Conservation (phyloP, 768 basidiomycete genomes). For the Collybia sordida region DNA sequence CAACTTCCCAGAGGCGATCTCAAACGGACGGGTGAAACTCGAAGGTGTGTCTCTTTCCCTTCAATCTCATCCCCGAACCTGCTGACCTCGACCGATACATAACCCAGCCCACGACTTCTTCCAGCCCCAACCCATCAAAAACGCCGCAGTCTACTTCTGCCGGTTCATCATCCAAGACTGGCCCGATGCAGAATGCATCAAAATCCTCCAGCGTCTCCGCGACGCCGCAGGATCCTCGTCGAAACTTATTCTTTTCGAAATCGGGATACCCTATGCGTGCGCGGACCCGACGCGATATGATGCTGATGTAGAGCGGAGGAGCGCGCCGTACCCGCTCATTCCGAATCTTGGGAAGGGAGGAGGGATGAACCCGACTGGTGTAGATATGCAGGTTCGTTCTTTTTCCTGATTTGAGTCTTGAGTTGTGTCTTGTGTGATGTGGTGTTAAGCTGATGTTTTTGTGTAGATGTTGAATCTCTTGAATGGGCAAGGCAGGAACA, state of each 20-base stretch:
- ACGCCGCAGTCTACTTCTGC: slow-evolving; percentile 24
- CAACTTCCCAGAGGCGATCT: slow-evolving; percentile 21
- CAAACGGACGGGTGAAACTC: slow-evolving; percentile 21
- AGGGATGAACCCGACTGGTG: slow-evolving; percentile 9
- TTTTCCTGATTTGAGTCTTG: background rate
- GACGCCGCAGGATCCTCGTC: slow-evolving; percentile 19
- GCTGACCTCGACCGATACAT: background rate
- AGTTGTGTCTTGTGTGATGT: background rate
- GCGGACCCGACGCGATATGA: slow-evolving; percentile 1
- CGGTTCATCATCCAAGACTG: slow-evolving; percentile 33
- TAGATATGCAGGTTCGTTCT: slow-evolving; percentile 25
- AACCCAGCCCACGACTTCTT: slow-evolving; percentile 30
- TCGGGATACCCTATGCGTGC: slow-evolving; percentile 16
- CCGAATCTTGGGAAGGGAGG: slow-evolving; percentile 22
- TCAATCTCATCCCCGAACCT: background rate
- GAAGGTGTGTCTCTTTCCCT: slow-evolving; percentile 16
- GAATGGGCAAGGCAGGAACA: slow-evolving; percentile 29
- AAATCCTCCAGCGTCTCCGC: slow-evolving; percentile 23
- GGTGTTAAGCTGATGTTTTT: background rate
- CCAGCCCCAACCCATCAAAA: slow-evolving; percentile 23
- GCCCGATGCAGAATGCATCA: slow-evolving; percentile 17
- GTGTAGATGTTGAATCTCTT: slow-evolving; percentile 25
- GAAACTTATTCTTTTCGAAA: slow-evolving; percentile 26
- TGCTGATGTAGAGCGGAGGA: slow-evolving; percentile 2
- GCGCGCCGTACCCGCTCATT: slow-evolving; percentile 22